Base-by-base conservation (phyloP, 2,329 filamentous ascomycete species). In the Canariomyces notabilis region DNA sequence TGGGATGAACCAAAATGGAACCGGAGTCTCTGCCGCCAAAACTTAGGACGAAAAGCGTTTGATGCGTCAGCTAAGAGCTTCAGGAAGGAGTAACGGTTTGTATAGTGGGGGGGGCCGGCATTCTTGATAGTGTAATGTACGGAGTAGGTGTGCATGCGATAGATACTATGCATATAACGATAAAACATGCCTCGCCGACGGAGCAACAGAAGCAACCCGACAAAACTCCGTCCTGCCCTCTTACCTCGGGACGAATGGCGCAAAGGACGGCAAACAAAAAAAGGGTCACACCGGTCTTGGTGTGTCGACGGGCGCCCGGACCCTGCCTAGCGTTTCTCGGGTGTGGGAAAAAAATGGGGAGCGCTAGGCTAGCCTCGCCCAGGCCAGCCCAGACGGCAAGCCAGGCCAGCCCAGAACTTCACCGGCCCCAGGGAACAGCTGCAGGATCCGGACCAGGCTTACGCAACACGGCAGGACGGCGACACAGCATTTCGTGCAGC, bases 331-430 rank as follows among this genome's bases (percentile, higher is more conserved):
- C 32, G 7, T 34, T 8, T 12, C n/a, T 34, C 8, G 16, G 32
- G 32, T 16, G 12, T 16, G 12, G 32, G n/a, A 37, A 11, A 19
- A 5, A 11, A 29, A 12, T 6, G 23, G 6, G 23, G 6, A 12
- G 12, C 11, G 2, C 19, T 12, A 19, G 36, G 12, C 21, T 4
- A 23, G 21, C 36, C 36, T 14, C 19, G 37, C 21, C 37, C 15
- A 23, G 16, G 8, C 33, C 26, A 49, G 47, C 33, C 46, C 42
- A 29, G 26, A 29, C 42, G 33, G 35, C 33, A 18, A 16, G 48
- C 48, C 48, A 40, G 47, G 48, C 43, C 21, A 34, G 35, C 35
- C 48, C 48, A 50, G 48, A 50, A 46, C 48, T 23, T 20, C 15
- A 29, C 37, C 18, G 48, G 14, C 48, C 44, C 42, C 9, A 19